These are phyloP conservation scores for Colletotrichum eleusines DNA, from an alignment of 2,329 filamentous ascomycete species.

Conservation along the genomic window DNA sequence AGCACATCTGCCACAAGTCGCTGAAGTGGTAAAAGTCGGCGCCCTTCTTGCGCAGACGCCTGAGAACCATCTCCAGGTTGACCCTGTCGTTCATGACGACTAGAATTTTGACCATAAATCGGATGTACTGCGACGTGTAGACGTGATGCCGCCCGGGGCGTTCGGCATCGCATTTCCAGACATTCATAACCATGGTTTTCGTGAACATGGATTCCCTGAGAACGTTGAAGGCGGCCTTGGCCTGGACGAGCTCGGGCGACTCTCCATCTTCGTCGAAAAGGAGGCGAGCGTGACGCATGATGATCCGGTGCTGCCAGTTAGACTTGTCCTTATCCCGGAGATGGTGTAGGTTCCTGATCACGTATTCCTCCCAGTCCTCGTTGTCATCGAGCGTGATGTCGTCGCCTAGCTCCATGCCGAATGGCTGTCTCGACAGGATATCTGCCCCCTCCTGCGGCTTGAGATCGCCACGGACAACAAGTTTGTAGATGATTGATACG, in stretches of 20 bases:
- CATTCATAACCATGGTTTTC: conserved; percentile 93
- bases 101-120: conserved; percentile 82
- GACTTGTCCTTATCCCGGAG: conserved; percentile 83
- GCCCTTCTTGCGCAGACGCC: conserved; percentile 83
- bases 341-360: conserved; percentile 64
- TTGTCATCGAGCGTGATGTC: conserved; percentile 65
- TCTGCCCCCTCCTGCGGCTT: conserved; percentile 61
- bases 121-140: conserved; percentile 88
- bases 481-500: conserved; percentile 83
- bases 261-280: conserved; percentile 61
- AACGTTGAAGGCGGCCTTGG: conserved; percentile 83
- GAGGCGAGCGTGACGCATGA: conserved; percentile 75
- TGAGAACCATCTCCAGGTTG: conserved; percentile 82
- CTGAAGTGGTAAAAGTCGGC: conserved; percentile 77
- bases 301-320: conserved; percentile 95
- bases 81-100: conserved; percentile 79
- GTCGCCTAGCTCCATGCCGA: conserved; percentile 62
- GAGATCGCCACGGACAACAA: conserved; percentile 70
- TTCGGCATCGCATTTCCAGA: conserved; percentile 94
- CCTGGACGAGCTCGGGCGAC: conserved; percentile 69
- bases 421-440: conserved; percentile 68
- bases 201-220: conserved; percentile 82
- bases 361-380: conserved; percentile 71
- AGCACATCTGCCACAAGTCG: conserved; percentile 70
- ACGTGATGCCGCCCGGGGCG: conserved; percentile 88